Conservation (phyloP, 768 basidiomycete genomes). For the Naganishia antarctica region DNA sequence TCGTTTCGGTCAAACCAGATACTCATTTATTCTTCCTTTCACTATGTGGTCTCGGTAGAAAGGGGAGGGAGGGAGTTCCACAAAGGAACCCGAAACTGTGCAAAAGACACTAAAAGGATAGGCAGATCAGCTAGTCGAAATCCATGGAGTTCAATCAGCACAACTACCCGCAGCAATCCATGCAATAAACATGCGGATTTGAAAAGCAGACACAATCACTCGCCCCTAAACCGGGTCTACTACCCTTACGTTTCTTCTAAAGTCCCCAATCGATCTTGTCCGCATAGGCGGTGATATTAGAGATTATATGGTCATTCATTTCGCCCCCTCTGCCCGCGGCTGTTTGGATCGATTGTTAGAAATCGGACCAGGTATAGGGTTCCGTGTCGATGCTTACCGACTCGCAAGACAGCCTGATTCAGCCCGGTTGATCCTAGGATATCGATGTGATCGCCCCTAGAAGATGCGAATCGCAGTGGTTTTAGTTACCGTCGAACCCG, state of each 20-base stretch:
- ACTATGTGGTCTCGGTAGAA: neutral
- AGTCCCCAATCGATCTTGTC: slow-evolving; percentile 71
- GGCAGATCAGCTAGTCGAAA: neutral
- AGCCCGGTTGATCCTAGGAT: slow-evolving; percentile 70
- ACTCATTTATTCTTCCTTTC: neutral
- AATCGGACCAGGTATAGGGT: neutral
- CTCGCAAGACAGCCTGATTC: slow-evolving; percentile 85
- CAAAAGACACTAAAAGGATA: too few species aligned
- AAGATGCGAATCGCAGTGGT: neutral
- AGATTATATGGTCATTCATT: slow-evolving; percentile 63
- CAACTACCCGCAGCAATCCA: too few species aligned
- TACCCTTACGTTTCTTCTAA: too few species aligned
- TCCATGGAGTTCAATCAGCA: neutral
- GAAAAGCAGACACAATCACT: too few species aligned
- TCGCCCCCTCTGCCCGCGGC: slow-evolving; percentile 66
- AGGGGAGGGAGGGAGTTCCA: neutral
- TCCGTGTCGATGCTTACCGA: slow-evolving; percentile 51
- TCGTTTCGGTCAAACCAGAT: neutral
- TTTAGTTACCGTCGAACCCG: too few species aligned
- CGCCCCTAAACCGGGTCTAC: too few species aligned
- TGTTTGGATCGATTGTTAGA: slow-evolving; percentile 10
- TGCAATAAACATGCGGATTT: too few species aligned
- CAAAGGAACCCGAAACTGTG: neutral
- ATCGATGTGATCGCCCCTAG: slow-evolving; percentile 69
- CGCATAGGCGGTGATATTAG: slow-evolving; percentile 71